Evolutionary conservation across 1,284 basidiomycete species (phyloP), one percentile per base, ranked within the genome.

Genomic region (Leucoagaricus sp.): DNA sequence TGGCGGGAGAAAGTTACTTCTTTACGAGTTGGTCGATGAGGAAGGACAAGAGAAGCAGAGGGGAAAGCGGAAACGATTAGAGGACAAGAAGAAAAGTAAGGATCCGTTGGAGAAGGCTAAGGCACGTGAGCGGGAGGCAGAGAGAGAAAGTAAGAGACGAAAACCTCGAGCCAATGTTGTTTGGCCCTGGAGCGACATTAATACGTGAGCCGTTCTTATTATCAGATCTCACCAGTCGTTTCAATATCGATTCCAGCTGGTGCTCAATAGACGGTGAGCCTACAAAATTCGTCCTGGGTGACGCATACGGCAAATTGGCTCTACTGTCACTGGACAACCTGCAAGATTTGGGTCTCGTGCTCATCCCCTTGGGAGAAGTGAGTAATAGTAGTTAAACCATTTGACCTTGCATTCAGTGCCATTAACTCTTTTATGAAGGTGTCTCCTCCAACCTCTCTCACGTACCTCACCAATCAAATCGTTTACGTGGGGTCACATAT

Each of bases 401-500:
- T 49, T 47, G 21, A 19, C 50, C 34, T 52, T 7, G 5, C 36
- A 38, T 38, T 38, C 17, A 15, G 38, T 33, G n/a, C 31, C 15
- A 23, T 31, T 2, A 49, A 9, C 38, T 28, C 29, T 28, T 50
- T 52, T 50, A 46, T 36, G 26, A 58, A 95, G 92, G 80, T 82
- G 6, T 92, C 94, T 0, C 81, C 94, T 5, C 78, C 93, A 0
- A 90, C 83, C 2, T 83, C 87, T 1, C 65, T 98, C 51, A 86
- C 91, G 0, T 89, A 93, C 66, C 77, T 96, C n/a, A 81, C 85
- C 13, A 81, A 83, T 28, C 84, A 89, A 64, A 72, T 83, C n/a
- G 59, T 96, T 12, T 97, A 89, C 67, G 75, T 95, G 4, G 89
- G 93, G 1, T 96, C 94, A 0, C 88, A 93, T 60, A 78, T 84